Evolutionary conservation across 2,329 filamentous ascomycete species (phyloP).

Genomic region (Neonectria ditissima): DNA sequence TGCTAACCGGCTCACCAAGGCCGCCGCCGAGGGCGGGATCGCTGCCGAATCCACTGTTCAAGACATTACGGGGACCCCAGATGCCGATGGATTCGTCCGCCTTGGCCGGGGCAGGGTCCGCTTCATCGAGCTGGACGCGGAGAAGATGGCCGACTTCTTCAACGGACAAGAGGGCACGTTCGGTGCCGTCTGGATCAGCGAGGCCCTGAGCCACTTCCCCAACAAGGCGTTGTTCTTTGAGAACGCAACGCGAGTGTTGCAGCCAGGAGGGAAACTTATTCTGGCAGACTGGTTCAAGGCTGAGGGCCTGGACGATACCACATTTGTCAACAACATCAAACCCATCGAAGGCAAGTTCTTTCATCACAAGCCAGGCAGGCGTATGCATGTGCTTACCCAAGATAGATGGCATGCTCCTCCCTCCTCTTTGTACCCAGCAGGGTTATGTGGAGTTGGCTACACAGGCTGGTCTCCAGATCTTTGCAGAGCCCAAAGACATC

Average conservation of each 20-base stretch:
- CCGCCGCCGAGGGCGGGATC: slow-evolving; percentile 16
- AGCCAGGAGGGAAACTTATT: slow-evolving; percentile 63
- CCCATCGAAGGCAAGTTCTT: slow-evolving; percentile 64
- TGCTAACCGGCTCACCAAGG: slow-evolving; percentile 61
- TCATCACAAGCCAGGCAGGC: not conserved
- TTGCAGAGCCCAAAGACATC: slow-evolving; percentile 65
- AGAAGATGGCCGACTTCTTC: slow-evolving; percentile 69
- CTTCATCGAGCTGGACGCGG: slow-evolving; percentile 70
- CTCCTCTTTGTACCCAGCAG: slow-evolving; percentile 65
- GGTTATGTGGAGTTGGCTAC: slow-evolving; percentile 65
- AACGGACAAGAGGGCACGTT: slow-evolving; percentile 54
- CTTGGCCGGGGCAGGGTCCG: slow-evolving; percentile 61
- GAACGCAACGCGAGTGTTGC: slow-evolving; percentile 63
- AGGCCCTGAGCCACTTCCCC: slow-evolving; percentile 70
- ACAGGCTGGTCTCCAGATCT: slow-evolving; percentile 59
- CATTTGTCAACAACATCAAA: slow-evolving; percentile 65
- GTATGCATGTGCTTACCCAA: not conserved
- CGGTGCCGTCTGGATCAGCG: slow-evolving; percentile 71
- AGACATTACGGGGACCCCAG: slow-evolving; percentile 17
- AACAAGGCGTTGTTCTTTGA: slow-evolving; percentile 69
- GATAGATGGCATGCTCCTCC: slow-evolving; percentile 70
- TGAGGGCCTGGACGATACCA: slow-evolving; percentile 56
- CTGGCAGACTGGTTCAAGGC: slow-evolving; percentile 73
- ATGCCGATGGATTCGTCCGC: slow-evolving; percentile 50
- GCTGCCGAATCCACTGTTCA: slow-evolving; percentile 25